Evolutionary conservation across 768 basidiomycete genomes (phyloP).

Genomic region (Tulasnella sp.): DNA sequence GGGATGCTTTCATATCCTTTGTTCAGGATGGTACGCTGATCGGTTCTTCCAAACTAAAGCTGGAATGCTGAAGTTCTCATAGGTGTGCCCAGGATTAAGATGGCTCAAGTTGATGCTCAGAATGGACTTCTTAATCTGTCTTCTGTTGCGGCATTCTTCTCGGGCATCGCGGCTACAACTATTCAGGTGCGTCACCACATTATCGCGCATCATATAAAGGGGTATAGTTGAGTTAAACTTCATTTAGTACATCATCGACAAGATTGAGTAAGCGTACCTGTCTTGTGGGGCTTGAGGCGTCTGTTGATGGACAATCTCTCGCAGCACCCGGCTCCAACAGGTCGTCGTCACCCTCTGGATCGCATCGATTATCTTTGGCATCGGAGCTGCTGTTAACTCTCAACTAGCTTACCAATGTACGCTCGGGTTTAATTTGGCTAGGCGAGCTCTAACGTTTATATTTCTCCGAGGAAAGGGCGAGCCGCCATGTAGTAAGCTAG

Average conservation of each 20-base stretch:
- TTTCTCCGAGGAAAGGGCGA: background rate
- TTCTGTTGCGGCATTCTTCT: constrained; percentile 15
- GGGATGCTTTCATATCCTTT: constrained; percentile 58
- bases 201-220: background rate
- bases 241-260: background rate
- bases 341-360: constrained; percentile 22
- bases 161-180: background rate
- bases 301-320: background rate
- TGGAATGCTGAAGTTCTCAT: background rate
- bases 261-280: background rate
- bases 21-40: constrained; percentile 55
- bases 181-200: background rate
- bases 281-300: constrained; percentile 54
- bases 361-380: constrained; percentile 16
- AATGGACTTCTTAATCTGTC: constrained; percentile 18
- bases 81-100: constrained; percentile 68
- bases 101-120: constrained; percentile 13
- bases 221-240: background rate
- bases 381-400: constrained; percentile 22
- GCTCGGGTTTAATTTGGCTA: constrained; percentile 28
- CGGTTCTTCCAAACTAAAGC: no score
- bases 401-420: constrained; percentile 21
- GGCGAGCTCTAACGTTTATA: background rate
- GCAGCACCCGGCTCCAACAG: constrained; percentile 32
- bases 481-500: constrained; percentile 21